Evolutionary conservation across 2,329 filamentous ascomycete genomes (phyloP), one percentile per base, ranked within the genome.

Genomic region (Plenodomus tracheiphilus): DNA sequence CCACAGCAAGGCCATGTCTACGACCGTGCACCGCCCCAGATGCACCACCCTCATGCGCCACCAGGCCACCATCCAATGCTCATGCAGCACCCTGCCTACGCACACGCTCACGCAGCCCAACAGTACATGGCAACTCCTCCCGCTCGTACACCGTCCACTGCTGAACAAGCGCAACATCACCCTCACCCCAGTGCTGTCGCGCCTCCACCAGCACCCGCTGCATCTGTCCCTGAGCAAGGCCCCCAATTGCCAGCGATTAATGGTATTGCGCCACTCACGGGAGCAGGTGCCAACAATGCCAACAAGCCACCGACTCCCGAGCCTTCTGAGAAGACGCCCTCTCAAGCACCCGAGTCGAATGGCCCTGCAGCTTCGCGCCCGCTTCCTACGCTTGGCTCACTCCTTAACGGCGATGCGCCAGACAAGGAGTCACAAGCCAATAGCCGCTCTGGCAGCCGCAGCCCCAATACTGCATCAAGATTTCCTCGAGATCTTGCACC

Each of bases 301-400:
- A 64, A 64, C 41, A 67, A 66, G 47, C 65, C 65, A 37, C 64
- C 65, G 16, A 64, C 60, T 1, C 68, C 68, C 28, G 66, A 67
- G 44, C 52, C 59, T 5, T 47, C 62, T 2, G 64, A 70, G 78
- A 65, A 74, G 75, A 28, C 75, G 67, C 51, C 74, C 56, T 38
- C 74, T 63, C 62, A 74, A 70, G 70, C 55, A 77, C 77, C 58
- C 2, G 68, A 72, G 32, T 49, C 62, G 2, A 65, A 62, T 46
- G 56, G 55, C 38, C 41, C 54, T 21, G 56, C 62, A 20, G 53
- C 62, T 1, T 66, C 68, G 28, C 70, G 70, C 38, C 74, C 73
- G 2, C 81, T 85, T 21, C 83, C 83, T 7, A 67, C 60, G 7
- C 56, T 69, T 1, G 63, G 64, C 10, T 69, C 68, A 1, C 61